phyloP scores from a whole-genome alignment of 176 grass and related monocot genomes.

The Chrysopogon serrulatus region DNA sequence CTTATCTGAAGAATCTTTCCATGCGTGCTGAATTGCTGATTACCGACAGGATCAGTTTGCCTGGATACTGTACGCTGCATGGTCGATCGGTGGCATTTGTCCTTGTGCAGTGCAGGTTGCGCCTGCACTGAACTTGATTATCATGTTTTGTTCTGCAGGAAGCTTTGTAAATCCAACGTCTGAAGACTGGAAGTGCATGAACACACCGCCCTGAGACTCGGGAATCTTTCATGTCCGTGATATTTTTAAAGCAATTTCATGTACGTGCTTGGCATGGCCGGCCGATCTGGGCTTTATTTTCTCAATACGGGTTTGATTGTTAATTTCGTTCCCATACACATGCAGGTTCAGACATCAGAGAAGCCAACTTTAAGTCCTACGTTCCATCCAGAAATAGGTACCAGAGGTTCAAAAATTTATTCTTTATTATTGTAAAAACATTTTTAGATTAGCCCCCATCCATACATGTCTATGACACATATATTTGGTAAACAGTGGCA shows the following conservation, averaged over 20 bases:
- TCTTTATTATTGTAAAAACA: no score
- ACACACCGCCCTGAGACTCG: not conserved
- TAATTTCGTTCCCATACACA: constrained; percentile 12
- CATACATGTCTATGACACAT: no score
- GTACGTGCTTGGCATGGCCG: not conserved
- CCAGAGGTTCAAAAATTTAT: no score
- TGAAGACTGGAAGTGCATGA: not conserved
- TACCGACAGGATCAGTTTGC: constrained; percentile 24
- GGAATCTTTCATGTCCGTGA: not conserved
- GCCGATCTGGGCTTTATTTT: not conserved
- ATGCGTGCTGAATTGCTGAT: constrained; percentile 12
- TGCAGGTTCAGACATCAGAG: not conserved
- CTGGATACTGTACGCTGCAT: not conserved
- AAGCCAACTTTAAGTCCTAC: no score
- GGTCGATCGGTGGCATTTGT: not conserved
- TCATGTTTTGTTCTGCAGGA: not conserved
- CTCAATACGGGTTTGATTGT: not conserved
- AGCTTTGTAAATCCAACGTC: not conserved
- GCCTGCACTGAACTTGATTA: constrained; percentile 7
- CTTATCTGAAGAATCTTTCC: constrained; percentile 31
- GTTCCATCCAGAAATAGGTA: no score
- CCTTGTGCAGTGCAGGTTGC: not conserved
- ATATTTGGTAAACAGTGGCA: no score
- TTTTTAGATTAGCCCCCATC: no score
- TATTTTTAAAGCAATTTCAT: not conserved